These are phyloP conservation scores for Euclidium syriacum DNA, from an alignment of 345 rosid genomes.

Conservation along the genomic window DNA sequence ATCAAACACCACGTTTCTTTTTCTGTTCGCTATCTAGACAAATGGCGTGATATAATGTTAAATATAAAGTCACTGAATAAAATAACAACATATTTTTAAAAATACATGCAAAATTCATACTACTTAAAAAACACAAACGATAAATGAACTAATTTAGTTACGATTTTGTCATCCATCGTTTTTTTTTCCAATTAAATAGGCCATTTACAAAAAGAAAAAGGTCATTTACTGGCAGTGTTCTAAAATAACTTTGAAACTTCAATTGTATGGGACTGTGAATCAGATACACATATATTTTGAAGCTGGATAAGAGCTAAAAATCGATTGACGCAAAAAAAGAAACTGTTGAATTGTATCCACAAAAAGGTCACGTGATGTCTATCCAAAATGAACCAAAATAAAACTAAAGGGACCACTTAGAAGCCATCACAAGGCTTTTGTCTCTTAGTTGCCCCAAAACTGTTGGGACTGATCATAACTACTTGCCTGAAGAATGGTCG, in stretches of 20 bases:
- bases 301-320: constrained; percentile 15
- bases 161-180: too few species aligned
- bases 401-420: constrained; percentile 21
- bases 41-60: too few species aligned
- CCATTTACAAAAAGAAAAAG: too few species aligned
- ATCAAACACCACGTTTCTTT: too few species aligned
- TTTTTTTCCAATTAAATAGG: too few species aligned
- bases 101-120: too few species aligned
- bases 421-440: constrained; percentile 23
- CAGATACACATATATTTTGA: not conserved
- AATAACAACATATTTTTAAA: too few species aligned
- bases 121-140: too few species aligned
- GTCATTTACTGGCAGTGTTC: too few species aligned
- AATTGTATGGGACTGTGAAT: not conserved
- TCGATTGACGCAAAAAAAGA: not conserved
- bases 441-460: constrained; percentile 17
- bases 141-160: too few species aligned
- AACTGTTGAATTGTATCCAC: constrained; percentile 16
- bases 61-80: too few species aligned
- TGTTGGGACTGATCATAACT: constrained; percentile 20
- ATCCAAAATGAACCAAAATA: constrained; percentile 12
- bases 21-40: too few species aligned
- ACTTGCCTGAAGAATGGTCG: constrained; percentile 15
- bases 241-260: not conserved
- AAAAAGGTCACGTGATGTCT: constrained; percentile 20